phyloP scores from a whole-genome alignment of 2,329 filamentous ascomycete genomes.

The Mariannaea sp. region DNA sequence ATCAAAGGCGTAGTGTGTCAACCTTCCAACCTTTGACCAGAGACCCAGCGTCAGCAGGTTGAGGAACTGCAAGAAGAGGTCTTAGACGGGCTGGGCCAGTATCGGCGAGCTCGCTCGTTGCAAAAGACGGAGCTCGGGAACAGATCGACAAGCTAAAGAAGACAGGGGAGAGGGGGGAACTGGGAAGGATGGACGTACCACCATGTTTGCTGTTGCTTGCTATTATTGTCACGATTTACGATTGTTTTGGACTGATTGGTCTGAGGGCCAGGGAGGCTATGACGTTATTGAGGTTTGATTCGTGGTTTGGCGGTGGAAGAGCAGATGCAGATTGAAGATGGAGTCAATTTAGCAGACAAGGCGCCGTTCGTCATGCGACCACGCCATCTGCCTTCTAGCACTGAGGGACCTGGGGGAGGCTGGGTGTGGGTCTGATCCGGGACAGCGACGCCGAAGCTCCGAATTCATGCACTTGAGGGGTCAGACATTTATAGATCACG shows the following conservation, averaged over 20 bases:
- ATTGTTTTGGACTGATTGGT: neutral
- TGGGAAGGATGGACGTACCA: slow-evolving; percentile 36
- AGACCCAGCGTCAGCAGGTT: slow-evolving; percentile 71
- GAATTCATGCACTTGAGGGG: slow-evolving; percentile 12
- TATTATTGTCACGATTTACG: neutral
- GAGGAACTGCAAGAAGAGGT: slow-evolving; percentile 58
- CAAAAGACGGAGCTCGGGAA: slow-evolving; percentile 28
- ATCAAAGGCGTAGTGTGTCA: slow-evolving; percentile 96
- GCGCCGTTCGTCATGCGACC: slow-evolving; percentile 34
- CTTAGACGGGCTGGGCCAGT: slow-evolving; percentile 42
- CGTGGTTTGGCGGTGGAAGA: neutral
- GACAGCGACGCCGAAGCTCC: slow-evolving; percentile 32
- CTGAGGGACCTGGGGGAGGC: slow-evolving; percentile 15
- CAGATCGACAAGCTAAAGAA: slow-evolving; percentile 8
- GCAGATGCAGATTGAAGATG: slow-evolving; percentile 27
- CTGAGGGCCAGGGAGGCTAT: neutral
- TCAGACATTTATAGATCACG: slow-evolving; percentile 25
- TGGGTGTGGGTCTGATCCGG: slow-evolving; percentile 28
- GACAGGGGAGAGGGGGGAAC: slow-evolving; percentile 5
- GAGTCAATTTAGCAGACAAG: too few relatives aligned
- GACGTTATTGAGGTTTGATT: slow-evolving; percentile 14
- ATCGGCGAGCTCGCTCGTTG: slow-evolving; percentile 18
- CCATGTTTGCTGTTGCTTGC: slow-evolving; percentile 37
- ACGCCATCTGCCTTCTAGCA: slow-evolving; percentile 18
- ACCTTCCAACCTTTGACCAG: slow-evolving; percentile 81